Evolutionary conservation across 2,329 filamentous ascomycete genomes (phyloP).

Genomic region (Dothiorella sarmentorum): DNA sequence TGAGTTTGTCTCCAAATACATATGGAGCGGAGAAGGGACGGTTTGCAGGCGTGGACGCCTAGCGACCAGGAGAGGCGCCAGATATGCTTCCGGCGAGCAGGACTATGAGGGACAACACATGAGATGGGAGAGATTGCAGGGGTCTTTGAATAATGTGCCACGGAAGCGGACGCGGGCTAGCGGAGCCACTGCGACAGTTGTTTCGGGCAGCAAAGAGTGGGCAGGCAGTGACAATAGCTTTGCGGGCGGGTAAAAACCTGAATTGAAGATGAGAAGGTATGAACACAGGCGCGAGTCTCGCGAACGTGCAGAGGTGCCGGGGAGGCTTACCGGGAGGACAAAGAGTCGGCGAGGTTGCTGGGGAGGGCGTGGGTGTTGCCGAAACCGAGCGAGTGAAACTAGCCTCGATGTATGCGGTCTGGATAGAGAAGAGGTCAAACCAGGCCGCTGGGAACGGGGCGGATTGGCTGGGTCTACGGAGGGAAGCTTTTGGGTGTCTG

Average conservation of each 20-base stretch:
- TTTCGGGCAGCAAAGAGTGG: conserved; percentile 13
- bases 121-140: conserved; percentile 16
- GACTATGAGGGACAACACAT: background rate
- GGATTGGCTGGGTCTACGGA: conserved; percentile 18
- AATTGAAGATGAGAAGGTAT: background rate
- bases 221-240: conserved; percentile 9
- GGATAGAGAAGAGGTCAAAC: conserved; percentile 20
- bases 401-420: conserved; percentile 17
- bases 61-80: background rate
- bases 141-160: conserved; percentile 16
- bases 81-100: conserved; percentile 2
- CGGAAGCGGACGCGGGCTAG: conserved; percentile 8
- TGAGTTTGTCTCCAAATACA: conserved; percentile 13
- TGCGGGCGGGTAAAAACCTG: background rate
- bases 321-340: conserved; percentile 10
- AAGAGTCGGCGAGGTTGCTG: conserved; percentile 4
- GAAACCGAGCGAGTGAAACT: conserved; percentile 18
- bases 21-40: conserved; percentile 10
- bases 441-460: conserved; percentile 13
- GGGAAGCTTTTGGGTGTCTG: conserved; percentile 18
- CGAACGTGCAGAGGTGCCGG: conserved; percentile 15
- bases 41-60: background rate
- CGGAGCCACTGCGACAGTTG: conserved; percentile 6
- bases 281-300: conserved; percentile 16
- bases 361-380: conserved; percentile 11